These are phyloP conservation scores for Flagelloscypha sp. DNA, from an alignment of 768 basidiomycete species.

Conservation along the genomic window DNA sequence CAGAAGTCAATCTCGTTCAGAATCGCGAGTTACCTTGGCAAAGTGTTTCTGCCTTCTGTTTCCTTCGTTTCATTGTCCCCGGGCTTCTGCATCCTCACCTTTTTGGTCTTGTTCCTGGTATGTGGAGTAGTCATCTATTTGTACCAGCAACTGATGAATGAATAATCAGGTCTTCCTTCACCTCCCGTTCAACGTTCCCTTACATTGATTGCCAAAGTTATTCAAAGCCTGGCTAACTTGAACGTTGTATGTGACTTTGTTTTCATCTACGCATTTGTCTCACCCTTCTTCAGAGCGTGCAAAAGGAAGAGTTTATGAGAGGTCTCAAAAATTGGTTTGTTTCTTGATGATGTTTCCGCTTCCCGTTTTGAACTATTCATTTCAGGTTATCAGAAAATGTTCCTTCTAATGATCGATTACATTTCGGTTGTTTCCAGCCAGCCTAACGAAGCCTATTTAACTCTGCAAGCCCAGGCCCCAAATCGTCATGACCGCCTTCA, in stretches of 20 bases:
- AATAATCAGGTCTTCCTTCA: conserved; percentile 55
- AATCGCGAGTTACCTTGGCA: conserved; percentile 62
- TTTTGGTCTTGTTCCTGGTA: conserved; percentile 72
- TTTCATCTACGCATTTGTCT: conserved; percentile 2
- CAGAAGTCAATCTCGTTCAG: conserved; percentile 30
- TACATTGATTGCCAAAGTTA: conserved; percentile 80
- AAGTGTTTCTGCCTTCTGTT: conserved; percentile 83
- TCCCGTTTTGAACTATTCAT: too few species aligned
- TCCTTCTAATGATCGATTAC: conserved; percentile 73
- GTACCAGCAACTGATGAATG: conserved; percentile 7
- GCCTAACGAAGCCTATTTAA: conserved; percentile 11
- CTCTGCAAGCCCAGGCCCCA: conserved; percentile 11
- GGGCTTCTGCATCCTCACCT: conserved; percentile 85
- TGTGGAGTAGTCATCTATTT: conserved; percentile 6
- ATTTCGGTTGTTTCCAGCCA: conserved; percentile 64
- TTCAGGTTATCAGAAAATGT: conserved; percentile 47
- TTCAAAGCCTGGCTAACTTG: conserved; percentile 83
- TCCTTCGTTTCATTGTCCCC: conserved; percentile 83
- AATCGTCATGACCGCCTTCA: conserved; percentile 45
- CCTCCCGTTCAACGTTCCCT: conserved; percentile 67
- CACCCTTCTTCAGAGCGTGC: conserved; percentile 34
- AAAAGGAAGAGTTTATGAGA: conserved; percentile 79
- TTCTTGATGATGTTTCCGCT: too few species aligned
- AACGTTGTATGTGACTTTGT: conserved; percentile 45
- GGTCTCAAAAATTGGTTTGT: conserved; percentile 72